Evolutionary conservation across 345 rosid genomes (phyloP).

Genomic region (Brassica incana): DNA sequence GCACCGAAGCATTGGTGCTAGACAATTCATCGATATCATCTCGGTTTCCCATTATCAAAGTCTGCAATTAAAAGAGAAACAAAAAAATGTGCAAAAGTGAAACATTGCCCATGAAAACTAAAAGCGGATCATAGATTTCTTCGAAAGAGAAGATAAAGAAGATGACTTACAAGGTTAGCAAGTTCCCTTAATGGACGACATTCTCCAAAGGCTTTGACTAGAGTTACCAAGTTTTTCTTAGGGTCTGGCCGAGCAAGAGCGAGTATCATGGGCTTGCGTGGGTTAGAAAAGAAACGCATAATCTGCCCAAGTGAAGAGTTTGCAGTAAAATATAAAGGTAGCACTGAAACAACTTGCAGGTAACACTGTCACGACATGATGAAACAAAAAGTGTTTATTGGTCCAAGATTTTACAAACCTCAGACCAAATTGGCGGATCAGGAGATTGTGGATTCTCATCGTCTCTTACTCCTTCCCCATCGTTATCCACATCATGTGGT

Average conservation of each 20-base stretch:
- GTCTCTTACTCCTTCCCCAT: slow-evolving; percentile 58
- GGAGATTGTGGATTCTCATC: slow-evolving; percentile 56
- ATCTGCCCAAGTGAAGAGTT: slow-evolving; percentile 48
- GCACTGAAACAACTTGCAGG: not conserved
- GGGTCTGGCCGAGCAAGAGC: slow-evolving; percentile 86
- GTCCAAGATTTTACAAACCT: slow-evolving; percentile 45
- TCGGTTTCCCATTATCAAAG: slow-evolving; percentile 71
- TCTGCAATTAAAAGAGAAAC: slow-evolving; percentile 42
- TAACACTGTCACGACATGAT: not conserved
- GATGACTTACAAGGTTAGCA: slow-evolving; percentile 60
- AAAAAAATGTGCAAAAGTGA: not conserved
- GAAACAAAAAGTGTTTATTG: not conserved
- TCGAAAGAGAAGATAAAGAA: slow-evolving; percentile 1
- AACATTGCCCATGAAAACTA: not conserved
- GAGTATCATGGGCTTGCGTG: slow-evolving; percentile 75
- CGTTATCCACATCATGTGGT: slow-evolving; percentile 62
- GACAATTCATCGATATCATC: slow-evolving; percentile 73
- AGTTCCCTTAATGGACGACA: slow-evolving; percentile 73
- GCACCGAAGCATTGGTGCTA: slow-evolving; percentile 56
- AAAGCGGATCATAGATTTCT: not conserved
- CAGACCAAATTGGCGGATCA: slow-evolving; percentile 76
- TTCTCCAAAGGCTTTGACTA: slow-evolving; percentile 79
- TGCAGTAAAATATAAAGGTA: not conserved
- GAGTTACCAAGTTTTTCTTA: slow-evolving; percentile 67
- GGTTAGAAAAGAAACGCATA: slow-evolving; percentile 72